Percentiles rank a stretch among this genome's conserved stretches.
phyloP scores from a whole-genome alignment of 192 early-diverging fungal species.

The Gonapodya prolifera region DNA sequence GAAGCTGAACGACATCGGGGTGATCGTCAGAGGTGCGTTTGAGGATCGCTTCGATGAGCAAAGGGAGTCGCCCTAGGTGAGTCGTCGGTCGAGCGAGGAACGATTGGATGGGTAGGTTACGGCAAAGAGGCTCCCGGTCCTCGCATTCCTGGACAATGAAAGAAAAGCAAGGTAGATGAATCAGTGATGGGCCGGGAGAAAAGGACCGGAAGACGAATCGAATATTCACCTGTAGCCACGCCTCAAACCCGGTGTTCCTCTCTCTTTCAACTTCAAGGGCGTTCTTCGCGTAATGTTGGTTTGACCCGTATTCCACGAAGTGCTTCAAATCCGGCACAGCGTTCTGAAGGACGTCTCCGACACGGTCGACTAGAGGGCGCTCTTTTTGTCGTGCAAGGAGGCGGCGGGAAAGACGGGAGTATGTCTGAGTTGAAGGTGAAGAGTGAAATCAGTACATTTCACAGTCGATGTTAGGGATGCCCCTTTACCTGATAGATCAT shows the following conservation, averaged over 20 bases:
- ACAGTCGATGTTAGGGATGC: too few relatives aligned
- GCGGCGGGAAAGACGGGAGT: neutral
- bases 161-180: too few relatives aligned
- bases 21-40: constrained; percentile 72
- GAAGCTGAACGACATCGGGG: constrained; percentile 61
- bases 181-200: too few relatives aligned
- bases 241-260: constrained; percentile 33
- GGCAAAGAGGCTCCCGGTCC: constrained; percentile 58
- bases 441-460: too few relatives aligned
- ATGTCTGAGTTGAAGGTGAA: too few relatives aligned
- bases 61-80: constrained; percentile 68
- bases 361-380: constrained; percentile 53
- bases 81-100: constrained; percentile 80
- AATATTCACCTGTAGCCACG: constrained; percentile 58
- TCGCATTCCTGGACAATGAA: constrained; percentile 50
- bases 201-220: too few relatives aligned
- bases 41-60: constrained; percentile 66
- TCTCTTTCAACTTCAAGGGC: neutral
- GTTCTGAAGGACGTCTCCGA: constrained; percentile 74
- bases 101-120: constrained; percentile 71
- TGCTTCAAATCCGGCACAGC: constrained; percentile 58
- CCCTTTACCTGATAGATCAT: neutral
- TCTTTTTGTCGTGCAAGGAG: neutral
- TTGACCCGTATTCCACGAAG: constrained; percentile 57
- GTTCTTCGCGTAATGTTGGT: neutral